Conservation (phyloP, 345 rosid species). For the Corchorus olitorius region DNA sequence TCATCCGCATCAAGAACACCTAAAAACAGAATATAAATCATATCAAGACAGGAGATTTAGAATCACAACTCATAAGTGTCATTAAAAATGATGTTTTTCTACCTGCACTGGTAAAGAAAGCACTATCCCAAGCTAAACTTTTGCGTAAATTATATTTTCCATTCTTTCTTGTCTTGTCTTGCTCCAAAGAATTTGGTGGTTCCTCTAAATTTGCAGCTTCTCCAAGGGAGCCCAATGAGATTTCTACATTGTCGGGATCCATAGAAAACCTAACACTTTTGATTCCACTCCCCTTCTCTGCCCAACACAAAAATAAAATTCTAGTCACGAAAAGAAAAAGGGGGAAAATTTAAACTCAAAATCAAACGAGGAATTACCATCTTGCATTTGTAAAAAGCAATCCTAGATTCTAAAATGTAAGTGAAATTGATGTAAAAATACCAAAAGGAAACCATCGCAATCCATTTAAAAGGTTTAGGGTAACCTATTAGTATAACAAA, state of each 20-base stretch:
- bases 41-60: neutral
- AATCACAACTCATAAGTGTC: neutral
- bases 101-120: conserved; percentile 95
- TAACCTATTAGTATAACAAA: neutral
- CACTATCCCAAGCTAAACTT: conserved; percentile 96
- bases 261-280: conserved; percentile 31
- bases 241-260: conserved; percentile 29
- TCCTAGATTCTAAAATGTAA: neutral
- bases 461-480: neutral
- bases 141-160: conserved; percentile 71
- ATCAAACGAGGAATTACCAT: neutral
- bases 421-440: neutral
- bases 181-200: conserved; percentile 44
- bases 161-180: conserved; percentile 36
- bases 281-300: conserved; percentile 45
- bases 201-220: conserved; percentile 36
- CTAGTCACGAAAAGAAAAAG: neutral
- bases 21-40: conserved; percentile 21
- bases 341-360: neutral
- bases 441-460: neutral
- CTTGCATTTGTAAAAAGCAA: neutral
- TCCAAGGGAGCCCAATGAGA: conserved; percentile 29
- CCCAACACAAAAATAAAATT: conserved; percentile 18
- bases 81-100: conserved; percentile 9
- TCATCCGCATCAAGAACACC: conserved; percentile 92